Evolutionary conservation across 2,329 filamentous ascomycete species (phyloP).

Genomic region (Alternaria consortialis): DNA sequence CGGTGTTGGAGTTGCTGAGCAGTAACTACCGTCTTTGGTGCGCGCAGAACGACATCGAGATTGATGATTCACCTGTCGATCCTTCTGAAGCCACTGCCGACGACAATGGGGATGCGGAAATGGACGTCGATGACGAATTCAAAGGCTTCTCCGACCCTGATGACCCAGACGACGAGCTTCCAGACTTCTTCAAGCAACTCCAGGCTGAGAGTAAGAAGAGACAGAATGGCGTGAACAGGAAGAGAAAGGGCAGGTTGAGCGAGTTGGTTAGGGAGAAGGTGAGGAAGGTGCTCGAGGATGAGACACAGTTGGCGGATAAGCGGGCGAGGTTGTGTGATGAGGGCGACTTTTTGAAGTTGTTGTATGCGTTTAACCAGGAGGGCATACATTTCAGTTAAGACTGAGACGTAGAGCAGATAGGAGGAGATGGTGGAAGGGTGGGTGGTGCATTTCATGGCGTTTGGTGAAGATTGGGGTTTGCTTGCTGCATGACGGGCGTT

Average conservation of each 20-base stretch:
- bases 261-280: constrained; percentile 89
- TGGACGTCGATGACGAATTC: constrained; percentile 61
- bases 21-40: constrained; percentile 91
- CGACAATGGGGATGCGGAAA: constrained; percentile 54
- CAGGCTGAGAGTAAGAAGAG: constrained; percentile 52
- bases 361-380: constrained; percentile 87
- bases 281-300: constrained; percentile 80
- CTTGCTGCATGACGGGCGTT: constrained; percentile 6
- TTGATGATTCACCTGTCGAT: constrained; percentile 69
- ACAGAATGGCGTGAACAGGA: constrained; percentile 63
- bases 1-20: constrained; percentile 83
- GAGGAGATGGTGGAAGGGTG: no score
- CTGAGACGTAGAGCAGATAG: no score
- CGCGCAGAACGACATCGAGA: constrained; percentile 79
- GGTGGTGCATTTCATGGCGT: constrained; percentile 14
- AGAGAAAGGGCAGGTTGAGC: constrained; percentile 80
- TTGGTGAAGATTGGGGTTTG: neutral
- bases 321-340: constrained; percentile 88
- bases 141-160: constrained; percentile 64
- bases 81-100: constrained; percentile 41
- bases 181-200: constrained; percentile 82
- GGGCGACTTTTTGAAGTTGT: constrained; percentile 84
- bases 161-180: constrained; percentile 74
- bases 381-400: constrained; percentile 85
- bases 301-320: constrained; percentile 82